These are phyloP conservation scores for Colletotrichum lindemuthianum DNA, from an alignment of 2,329 filamentous ascomycete genomes.

Conservation along the genomic window DNA sequence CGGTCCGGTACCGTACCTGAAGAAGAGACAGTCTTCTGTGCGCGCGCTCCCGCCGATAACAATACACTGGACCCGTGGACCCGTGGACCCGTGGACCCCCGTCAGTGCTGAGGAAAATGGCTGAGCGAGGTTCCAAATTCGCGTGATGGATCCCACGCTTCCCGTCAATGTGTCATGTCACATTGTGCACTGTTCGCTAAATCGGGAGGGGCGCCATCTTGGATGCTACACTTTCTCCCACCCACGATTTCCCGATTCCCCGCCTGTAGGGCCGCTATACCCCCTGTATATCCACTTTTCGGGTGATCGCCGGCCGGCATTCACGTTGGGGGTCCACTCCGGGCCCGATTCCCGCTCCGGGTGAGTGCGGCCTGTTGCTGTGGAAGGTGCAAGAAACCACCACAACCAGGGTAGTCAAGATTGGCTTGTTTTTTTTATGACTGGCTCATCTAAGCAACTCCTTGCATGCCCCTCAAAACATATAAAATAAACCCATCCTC, in stretches of 20 bases:
- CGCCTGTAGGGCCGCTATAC: constrained; percentile 17
- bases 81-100: neutral
- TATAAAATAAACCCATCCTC: too few relatives aligned
- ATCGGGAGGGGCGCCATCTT: constrained; percentile 21
- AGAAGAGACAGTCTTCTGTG: neutral
- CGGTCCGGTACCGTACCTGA: neutral
- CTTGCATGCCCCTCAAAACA: too few relatives aligned
- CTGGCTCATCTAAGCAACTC: too few relatives aligned
- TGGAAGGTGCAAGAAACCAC: too few relatives aligned
- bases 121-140: neutral
- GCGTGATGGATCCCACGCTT: neutral
- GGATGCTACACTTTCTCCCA: constrained; percentile 15
- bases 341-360: constrained; percentile 13
- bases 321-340: neutral
- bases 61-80: neutral
- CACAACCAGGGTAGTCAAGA: too few relatives aligned
- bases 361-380: neutral
- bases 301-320: constrained; percentile 19
- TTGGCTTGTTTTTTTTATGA: too few relatives aligned
- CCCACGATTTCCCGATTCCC: constrained; percentile 7
- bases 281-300: constrained; percentile 14
- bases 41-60: neutral
- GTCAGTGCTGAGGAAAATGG: constrained; percentile 7
- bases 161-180: constrained; percentile 29
- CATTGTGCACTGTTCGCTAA: constrained; percentile 25